phyloP scores from a whole-genome alignment of 2,329 filamentous ascomycete species.

The Trichoderma sp. region DNA sequence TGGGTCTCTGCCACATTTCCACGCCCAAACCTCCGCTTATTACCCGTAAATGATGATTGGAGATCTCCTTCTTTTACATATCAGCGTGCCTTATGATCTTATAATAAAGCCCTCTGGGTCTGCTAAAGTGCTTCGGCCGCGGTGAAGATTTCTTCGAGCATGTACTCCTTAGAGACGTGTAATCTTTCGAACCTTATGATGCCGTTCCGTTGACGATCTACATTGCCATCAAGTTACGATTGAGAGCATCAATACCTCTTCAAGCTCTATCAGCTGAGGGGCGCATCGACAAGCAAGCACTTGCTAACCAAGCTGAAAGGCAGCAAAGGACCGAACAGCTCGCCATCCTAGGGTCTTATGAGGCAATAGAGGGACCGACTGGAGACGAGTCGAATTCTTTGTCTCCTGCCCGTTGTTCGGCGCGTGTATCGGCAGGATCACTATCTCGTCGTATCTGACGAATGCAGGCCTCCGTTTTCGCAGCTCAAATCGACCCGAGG shows the following conservation, averaged over 20 bases:
- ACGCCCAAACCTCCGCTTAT: background rate
- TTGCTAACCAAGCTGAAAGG: background rate
- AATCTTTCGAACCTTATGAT: background rate
- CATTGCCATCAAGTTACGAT: background rate
- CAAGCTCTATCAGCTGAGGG: slow-evolving; percentile 3
- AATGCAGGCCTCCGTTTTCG: slow-evolving; percentile 13
- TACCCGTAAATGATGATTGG: background rate
- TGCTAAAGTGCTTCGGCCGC: background rate
- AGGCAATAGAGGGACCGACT: slow-evolving; percentile 3
- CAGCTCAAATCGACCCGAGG: background rate
- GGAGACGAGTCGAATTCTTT: background rate
- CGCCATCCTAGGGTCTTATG: slow-evolving; percentile 1
- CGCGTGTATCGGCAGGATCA: background rate
- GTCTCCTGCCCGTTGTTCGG: background rate
- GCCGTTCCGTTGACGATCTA: background rate
- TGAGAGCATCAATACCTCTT: background rate
- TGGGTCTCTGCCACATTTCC: background rate
- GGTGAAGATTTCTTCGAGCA: background rate
- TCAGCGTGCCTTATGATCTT: too few relatives aligned
- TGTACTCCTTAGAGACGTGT: background rate
- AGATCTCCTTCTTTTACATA: background rate
- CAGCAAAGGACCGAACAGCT: background rate
- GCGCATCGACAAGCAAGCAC: background rate
- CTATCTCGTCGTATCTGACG: background rate
- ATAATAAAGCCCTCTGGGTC: too few relatives aligned